Base-by-base conservation (phyloP, 1,284 basidiomycete species). In the Tilletia walkeri region DNA sequence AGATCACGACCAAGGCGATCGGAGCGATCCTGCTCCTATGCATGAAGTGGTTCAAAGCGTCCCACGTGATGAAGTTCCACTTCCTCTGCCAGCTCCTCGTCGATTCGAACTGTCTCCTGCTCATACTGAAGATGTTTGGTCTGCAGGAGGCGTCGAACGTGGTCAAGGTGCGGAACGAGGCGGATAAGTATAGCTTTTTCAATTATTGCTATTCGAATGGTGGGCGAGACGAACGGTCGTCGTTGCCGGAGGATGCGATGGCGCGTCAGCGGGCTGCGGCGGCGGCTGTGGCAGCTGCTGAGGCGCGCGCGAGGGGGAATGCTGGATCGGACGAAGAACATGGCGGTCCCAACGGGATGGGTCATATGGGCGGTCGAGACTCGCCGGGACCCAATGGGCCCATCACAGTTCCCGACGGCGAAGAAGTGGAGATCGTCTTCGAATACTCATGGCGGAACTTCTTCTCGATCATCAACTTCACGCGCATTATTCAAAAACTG, bases 391-490 rank as follows among this genome's bases (percentile, higher is more conserved):
- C 39, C 36, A 59, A 68, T 12, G 70, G 70, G n/a, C 67, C 69
- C 4, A 73, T 72, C 12, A 73, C 65, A 34, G 65, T 73, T 65
- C 68, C 72, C 7, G 73, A 78, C 47, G 76, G 76, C 6, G 73
- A 66, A 54, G 75, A 75, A 65, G 65, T 96, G 38, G 94, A 97
- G 80, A 87, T 96, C 80, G 87, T 98, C 69, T 91, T 90, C 20
- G 94, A 97, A 66, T 99, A 93, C 84, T 96, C 94, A 4, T 99
- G 95, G 94, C 87, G 96, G 69, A 99, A 99, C 85, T 97, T 99
- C 84, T 99, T 98, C 85, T 89, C 94, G 9, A 90, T 91, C n/a
- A 95, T 98, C 85, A 98, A 98, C 84, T 97, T 98, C 82, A 92
- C 95, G 36, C 94, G 94, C 83, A 93, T 99, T 75, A 90, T 99